Base-by-base conservation (phyloP, 495 filamentous ascomycete species). In the Astrothelium subdiscretum region DNA sequence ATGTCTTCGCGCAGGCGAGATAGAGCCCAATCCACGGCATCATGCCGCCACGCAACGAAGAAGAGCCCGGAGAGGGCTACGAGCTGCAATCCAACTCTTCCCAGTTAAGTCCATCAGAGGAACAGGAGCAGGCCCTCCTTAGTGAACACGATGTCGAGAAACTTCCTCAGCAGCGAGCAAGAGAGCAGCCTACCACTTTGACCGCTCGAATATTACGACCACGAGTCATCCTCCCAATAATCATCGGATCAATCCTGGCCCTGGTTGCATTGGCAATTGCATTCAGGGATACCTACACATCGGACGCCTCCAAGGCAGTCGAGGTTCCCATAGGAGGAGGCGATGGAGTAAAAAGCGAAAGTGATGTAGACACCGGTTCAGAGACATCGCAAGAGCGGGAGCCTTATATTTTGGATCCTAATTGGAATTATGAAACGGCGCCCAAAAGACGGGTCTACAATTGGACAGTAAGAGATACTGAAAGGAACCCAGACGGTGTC, bases 401-500 rank as follows among this genome's bases (percentile, higher is more conserved):
- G 11, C 77, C 78, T 65, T 81, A 81, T 58, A 65, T 78, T 31
- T 67, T 81, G 10, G 72, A 78, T 65, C 70, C 74, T 42, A 32
- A 66, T 31, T 83, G 80, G 80, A 71, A 81, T 52, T 78, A 76
- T 62, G 35, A 68, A 11, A 71, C 73, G 8, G 58, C 67, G 31
- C 74, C 73, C 4, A 75, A 72, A 57, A 70, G 70, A 10, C 70
- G 80, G 60, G 71, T 75, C 59, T 83, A 79, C 62, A 65, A 76
- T 62, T 83, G 77, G 78, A 76, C 66, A 8, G 75, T 83, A 44
- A 59, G 70, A n/a, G 79, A 81, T 52, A 73, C 73, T 38, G 75
- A 76, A 24, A 76, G 74, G 29, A 79, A 77, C 58, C 82, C 83
- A 2, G 81, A 84, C 63, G 73, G 73, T n/a, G 72, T 83, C 15